phyloP scores from a whole-genome alignment of 352 stramenopile species.

The Globisporangium cederbergense region DNA sequence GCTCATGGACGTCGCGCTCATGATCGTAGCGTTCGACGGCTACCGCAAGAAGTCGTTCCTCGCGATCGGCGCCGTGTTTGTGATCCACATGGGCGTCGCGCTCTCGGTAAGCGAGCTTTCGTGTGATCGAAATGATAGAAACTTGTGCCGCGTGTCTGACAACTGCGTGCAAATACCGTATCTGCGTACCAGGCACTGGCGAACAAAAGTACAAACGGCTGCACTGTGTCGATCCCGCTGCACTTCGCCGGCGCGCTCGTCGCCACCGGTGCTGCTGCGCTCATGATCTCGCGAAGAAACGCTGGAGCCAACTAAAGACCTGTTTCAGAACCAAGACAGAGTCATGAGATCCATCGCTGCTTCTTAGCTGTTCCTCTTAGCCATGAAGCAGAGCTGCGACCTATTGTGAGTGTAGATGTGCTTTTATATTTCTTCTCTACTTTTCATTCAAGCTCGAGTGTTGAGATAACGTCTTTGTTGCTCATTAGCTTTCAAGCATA shows the following conservation, averaged over 20 bases:
- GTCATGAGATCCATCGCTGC: constrained; percentile 1
- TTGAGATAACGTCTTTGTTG: not conserved
- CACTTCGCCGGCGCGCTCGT: constrained; percentile 66
- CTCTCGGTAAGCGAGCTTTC: constrained; percentile 50
- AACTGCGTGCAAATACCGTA: constrained; percentile 1
- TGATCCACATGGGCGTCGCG: constrained; percentile 73
- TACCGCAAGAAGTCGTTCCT: constrained; percentile 63
- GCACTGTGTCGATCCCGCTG: constrained; percentile 68
- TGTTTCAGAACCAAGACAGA: too few relatives aligned
- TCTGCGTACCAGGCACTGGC: constrained; percentile 37
- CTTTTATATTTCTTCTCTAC: not conserved
- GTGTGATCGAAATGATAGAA: not conserved
- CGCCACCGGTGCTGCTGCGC: constrained; percentile 35
- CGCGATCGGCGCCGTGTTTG: constrained; percentile 44
- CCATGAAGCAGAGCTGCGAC: not conserved
- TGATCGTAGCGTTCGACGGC: constrained; percentile 79
- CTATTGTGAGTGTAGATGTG: constrained; percentile 3
- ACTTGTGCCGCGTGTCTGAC: constrained; percentile 8
- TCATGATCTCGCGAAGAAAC: constrained; percentile 43
- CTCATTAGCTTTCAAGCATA: not conserved
- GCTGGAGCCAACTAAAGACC: constrained; percentile 7
- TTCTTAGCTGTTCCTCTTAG: constrained; percentile 4
- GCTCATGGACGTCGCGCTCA: constrained; percentile 73
- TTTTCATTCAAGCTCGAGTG: not conserved
- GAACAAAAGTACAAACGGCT: constrained; percentile 79